Percentiles rank a stretch among this genome's conserved stretches.
phyloP scores from a whole-genome alignment of 1,284 basidiomycete species.

The Tilletia walkeri region DNA sequence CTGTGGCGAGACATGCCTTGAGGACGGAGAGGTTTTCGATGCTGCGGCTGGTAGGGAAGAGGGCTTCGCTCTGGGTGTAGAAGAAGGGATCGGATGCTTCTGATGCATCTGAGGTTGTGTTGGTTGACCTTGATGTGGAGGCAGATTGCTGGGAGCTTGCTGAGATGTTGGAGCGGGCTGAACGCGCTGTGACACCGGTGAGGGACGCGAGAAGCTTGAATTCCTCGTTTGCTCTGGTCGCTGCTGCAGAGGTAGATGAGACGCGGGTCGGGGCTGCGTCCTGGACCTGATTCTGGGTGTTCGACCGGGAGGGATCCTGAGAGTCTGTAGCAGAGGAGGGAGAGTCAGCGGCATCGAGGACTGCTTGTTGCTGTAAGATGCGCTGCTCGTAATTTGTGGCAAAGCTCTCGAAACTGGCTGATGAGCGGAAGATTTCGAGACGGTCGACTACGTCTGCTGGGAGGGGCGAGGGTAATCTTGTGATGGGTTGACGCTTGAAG shows the following conservation, averaged over 20 bases:
- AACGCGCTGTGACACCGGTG: not conserved
- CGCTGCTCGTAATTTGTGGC: conserved; percentile 17
- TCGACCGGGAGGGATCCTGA: too few species aligned
- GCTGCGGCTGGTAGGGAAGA: conserved; percentile 40
- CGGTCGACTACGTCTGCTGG: conserved; percentile 34
- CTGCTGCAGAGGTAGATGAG: too few species aligned
- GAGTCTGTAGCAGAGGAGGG: too few species aligned
- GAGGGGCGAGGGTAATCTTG: conserved; percentile 33
- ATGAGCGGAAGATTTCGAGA: conserved; percentile 21
- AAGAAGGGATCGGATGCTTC: conserved; percentile 4
- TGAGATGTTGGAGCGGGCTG: not conserved
- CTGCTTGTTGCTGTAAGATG: not conserved
- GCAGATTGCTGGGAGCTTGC: not conserved
- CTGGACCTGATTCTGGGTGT: too few species aligned
- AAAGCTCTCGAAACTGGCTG: conserved; percentile 16
- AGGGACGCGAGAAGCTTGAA: not conserved
- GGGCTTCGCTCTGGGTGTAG: conserved; percentile 34
- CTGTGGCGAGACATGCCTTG: conserved; percentile 48
- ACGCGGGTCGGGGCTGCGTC: too few species aligned
- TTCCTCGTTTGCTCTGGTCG: not conserved
- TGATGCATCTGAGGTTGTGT: not conserved
- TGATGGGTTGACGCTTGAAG: conserved; percentile 14
- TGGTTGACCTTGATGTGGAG: not conserved
- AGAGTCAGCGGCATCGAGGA: too few species aligned
- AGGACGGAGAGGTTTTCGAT: conserved; percentile 46